These are phyloP conservation scores for Yamadazyma endophytica DNA, from an alignment of 805 yeast genomes.

Conservation along the genomic window DNA sequence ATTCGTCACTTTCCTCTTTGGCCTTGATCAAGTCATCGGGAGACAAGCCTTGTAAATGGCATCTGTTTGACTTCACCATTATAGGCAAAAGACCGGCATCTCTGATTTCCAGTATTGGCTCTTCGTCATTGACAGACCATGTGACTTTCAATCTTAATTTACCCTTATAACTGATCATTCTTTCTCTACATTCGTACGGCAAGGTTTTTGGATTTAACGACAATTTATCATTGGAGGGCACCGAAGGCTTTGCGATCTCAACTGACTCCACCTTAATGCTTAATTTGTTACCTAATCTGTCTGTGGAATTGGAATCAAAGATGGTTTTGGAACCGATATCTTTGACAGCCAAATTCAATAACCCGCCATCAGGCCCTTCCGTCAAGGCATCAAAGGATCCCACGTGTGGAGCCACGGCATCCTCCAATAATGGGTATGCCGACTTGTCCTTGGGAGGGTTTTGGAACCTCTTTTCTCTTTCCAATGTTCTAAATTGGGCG, in stretches of 20 bases:
- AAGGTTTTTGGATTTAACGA: conserved; percentile 73
- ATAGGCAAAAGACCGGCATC: conserved; percentile 90
- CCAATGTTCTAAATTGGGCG: conserved; percentile 75
- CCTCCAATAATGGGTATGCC: conserved; percentile 75
- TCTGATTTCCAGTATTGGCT: conserved; percentile 73
- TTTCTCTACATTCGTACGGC: conserved; percentile 84
- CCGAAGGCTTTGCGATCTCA: conserved; percentile 79
- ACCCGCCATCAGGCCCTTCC: conserved; percentile 81
- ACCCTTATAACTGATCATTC: conserved; percentile 79
- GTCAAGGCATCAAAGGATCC: conserved; percentile 95
- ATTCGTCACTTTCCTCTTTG: conserved; percentile 90
- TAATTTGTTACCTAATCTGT: conserved; percentile 79
- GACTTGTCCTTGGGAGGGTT: conserved; percentile 87
- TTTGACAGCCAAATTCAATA: conserved; percentile 76
- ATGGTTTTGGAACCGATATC: conserved; percentile 86
- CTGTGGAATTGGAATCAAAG: conserved; percentile 72
- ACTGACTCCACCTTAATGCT: conserved; percentile 84
- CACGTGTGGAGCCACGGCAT: conserved; percentile 92
- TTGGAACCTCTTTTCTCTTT: conserved; percentile 78
- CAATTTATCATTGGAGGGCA: conserved; percentile 64
- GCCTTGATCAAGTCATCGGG: conserved; percentile 75
- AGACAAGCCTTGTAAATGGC: conserved; percentile 80
- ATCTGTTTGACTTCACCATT: conserved; percentile 87
- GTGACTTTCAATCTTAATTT: conserved; percentile 71
- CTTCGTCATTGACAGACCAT: conserved; percentile 88